Conservation (phyloP, 2,329 filamentous ascomycete genomes). For the Akanthomyces uredinophilus region DNA sequence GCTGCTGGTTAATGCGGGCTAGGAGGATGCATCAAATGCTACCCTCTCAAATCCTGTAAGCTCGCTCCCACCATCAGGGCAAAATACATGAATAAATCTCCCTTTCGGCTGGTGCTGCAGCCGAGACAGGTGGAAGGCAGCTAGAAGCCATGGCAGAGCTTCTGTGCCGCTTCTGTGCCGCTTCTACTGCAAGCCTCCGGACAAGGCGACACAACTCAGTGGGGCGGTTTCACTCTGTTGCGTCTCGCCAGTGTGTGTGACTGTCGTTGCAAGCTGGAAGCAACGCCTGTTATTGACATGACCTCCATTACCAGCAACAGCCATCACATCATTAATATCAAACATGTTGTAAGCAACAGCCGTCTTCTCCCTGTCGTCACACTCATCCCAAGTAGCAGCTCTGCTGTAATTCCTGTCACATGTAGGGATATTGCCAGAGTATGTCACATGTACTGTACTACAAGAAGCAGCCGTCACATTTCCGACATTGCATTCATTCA, state of each 20-base stretch:
- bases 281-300: neutral
- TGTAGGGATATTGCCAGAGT: too few relatives aligned
- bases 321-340: too few relatives aligned
- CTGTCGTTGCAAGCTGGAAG: neutral
- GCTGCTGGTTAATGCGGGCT: too few relatives aligned
- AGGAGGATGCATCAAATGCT: too few relatives aligned
- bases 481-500: too few relatives aligned
- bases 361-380: too few relatives aligned
- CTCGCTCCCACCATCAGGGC: too few relatives aligned
- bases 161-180: neutral
- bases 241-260: neutral
- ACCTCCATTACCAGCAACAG: neutral
- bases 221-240: conserved; percentile 7
- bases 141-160: neutral
- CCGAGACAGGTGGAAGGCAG: neutral
- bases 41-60: too few relatives aligned
- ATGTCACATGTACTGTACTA: too few relatives aligned
- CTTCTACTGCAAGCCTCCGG: neutral
- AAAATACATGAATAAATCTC: neutral
- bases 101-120: neutral
- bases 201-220: neutral
- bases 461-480: too few relatives aligned
- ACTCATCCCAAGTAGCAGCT: too few relatives aligned
- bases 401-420: too few relatives aligned
- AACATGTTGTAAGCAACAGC: neutral